Evolutionary conservation across 2,329 filamentous ascomycete species (phyloP).

Genomic region (Aspergillus flavus): DNA sequence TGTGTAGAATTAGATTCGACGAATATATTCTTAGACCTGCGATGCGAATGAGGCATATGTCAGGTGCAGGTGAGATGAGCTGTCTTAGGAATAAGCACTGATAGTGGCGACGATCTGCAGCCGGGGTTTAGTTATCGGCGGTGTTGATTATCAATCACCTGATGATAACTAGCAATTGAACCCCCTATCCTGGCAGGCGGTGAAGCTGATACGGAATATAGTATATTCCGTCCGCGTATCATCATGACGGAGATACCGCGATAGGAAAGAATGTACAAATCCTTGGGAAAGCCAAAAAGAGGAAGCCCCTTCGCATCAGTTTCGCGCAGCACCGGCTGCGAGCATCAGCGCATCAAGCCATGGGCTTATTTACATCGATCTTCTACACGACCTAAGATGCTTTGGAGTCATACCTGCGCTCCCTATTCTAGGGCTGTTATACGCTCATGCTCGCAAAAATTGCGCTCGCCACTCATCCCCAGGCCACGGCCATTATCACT

Average conservation of each 20-base stretch:
- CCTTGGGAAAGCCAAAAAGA: conserved; percentile 6
- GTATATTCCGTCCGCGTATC: conserved; percentile 14
- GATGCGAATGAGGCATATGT: neutral
- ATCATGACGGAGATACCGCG: conserved; percentile 19
- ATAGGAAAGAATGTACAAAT: conserved; percentile 22
- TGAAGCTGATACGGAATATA: conserved; percentile 10
- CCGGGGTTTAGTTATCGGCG: conserved; percentile 8
- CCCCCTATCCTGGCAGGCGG: conserved; percentile 15
- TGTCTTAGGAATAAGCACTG: neutral
- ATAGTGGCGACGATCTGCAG: conserved; percentile 11
- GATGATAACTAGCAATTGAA: conserved; percentile 12
- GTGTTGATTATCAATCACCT: conserved; percentile 13
- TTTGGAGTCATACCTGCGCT: conserved; percentile 31
- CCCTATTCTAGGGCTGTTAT: conserved; percentile 36
- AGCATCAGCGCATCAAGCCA: conserved; percentile 22
- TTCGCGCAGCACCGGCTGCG: conserved; percentile 23
- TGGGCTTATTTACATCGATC: conserved; percentile 15
- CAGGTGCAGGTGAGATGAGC: neutral
- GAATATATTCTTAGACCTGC: neutral
- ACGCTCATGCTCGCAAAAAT: conserved; percentile 28
- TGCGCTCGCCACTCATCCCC: conserved; percentile 24
- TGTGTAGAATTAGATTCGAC: neutral
- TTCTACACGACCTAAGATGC: conserved; percentile 22
- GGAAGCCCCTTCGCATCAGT: conserved; percentile 1
- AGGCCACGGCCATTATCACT: conserved; percentile 19